Evolutionary conservation across 2,329 filamentous ascomycete genomes (phyloP).

Genomic region (Xylariaceae sp.): DNA sequence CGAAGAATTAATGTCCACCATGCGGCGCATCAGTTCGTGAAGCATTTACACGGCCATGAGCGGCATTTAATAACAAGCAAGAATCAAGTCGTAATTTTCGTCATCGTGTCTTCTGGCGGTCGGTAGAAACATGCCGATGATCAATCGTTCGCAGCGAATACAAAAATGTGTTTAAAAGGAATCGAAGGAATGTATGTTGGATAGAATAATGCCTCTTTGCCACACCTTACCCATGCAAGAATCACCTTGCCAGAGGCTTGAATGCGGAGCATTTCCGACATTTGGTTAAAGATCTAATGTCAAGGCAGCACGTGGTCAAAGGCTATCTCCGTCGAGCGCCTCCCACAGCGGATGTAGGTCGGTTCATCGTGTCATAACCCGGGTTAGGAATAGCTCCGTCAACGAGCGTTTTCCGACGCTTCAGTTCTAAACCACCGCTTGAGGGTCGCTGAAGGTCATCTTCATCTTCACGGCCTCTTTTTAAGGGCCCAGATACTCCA

Average conservation of each 20-base stretch:
- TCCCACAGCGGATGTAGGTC: constrained; percentile 52
- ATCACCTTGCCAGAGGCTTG: constrained; percentile 16
- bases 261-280: background rate
- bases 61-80: constrained; percentile 44
- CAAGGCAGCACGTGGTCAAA: background rate
- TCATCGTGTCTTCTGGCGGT: constrained; percentile 44
- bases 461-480: constrained; percentile 62
- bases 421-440: constrained; percentile 69
- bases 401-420: constrained; percentile 79
- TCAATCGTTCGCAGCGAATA: constrained; percentile 45
- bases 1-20: constrained; percentile 42
- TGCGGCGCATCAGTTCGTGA: constrained; percentile 43
- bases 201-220: constrained; percentile 25
- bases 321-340: constrained; percentile 41
- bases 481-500: constrained; percentile 55
- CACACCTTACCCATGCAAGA: constrained; percentile 28
- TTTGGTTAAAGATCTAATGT: constrained; percentile 15
- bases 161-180: constrained; percentile 42
- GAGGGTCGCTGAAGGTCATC: constrained; percentile 66
- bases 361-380: constrained; percentile 56
- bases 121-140: constrained; percentile 42
- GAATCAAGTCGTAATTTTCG: constrained; percentile 49
- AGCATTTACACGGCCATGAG: constrained; percentile 43
- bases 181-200: constrained; percentile 34
- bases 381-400: constrained; percentile 61